These are phyloP conservation scores for Exophiala xenobiotica DNA, from an alignment of 2,329 filamentous ascomycete genomes.

Conservation along the genomic window DNA sequence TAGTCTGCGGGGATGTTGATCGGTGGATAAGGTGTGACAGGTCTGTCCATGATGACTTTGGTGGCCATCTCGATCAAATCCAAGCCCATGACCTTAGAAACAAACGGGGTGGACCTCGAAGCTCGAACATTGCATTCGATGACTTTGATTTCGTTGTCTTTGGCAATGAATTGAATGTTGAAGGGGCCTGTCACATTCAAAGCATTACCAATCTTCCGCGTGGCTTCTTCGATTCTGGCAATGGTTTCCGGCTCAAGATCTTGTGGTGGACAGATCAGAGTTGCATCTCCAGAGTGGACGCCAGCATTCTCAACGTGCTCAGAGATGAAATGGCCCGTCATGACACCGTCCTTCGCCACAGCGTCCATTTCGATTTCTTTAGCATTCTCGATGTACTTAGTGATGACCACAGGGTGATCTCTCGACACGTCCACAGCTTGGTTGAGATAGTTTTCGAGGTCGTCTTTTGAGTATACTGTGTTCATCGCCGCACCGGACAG, in stretches of 20 bases:
- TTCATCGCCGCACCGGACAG: slow-evolving; percentile 98
- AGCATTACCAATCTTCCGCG: slow-evolving; percentile 88
- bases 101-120: slow-evolving; percentile 94
- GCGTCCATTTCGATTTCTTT: slow-evolving; percentile 99
- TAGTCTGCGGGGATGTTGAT: slow-evolving; percentile 74
- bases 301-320: slow-evolving; percentile 99
- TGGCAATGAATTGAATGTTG: slow-evolving; percentile 99
- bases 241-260: slow-evolving; percentile 89
- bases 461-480: slow-evolving; percentile 94
- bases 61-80: slow-evolving; percentile 98
- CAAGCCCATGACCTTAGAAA: slow-evolving; percentile 97
- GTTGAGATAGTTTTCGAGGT: slow-evolving; percentile 81
- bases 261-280: slow-evolving; percentile 89
- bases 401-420: slow-evolving; percentile 96
- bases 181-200: slow-evolving; percentile 94
- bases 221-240: slow-evolving; percentile 87
- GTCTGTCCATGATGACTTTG: slow-evolving; percentile 87
- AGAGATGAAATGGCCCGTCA: slow-evolving; percentile 95
- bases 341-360: slow-evolving; percentile 82
- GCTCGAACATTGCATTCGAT: slow-evolving; percentile 98
- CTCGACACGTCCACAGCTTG: slow-evolving; percentile 92
- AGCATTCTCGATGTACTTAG: slow-evolving; percentile 98
- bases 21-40: slow-evolving; percentile 78
- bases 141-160: slow-evolving; percentile 99
- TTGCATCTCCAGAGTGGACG: slow-evolving; percentile 97